phyloP scores from a whole-genome alignment of 495 filamentous ascomycete species.

The Penicillium parvum region DNA sequence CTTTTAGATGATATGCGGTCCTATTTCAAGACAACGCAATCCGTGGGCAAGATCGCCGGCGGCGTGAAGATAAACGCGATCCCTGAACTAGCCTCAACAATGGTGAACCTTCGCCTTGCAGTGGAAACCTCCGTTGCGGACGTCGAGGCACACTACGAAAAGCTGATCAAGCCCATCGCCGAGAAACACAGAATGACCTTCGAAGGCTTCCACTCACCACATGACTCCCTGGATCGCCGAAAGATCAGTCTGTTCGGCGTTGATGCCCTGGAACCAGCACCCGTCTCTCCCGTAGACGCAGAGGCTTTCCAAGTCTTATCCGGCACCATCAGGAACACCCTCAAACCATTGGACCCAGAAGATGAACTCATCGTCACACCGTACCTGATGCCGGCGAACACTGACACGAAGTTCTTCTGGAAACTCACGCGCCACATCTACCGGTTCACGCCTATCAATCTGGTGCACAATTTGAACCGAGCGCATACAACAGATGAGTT shows the following conservation, averaged over 20 bases:
- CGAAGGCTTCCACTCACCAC: conserved; percentile 37
- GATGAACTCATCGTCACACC: conserved; percentile 46
- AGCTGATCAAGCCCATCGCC: conserved; percentile 43
- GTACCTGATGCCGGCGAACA: conserved; percentile 60
- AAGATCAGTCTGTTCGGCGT: conserved; percentile 21
- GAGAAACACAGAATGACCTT: conserved; percentile 50
- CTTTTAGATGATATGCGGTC: conserved; percentile 8
- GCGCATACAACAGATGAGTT: conserved; percentile 52
- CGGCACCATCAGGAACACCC: conserved; percentile 51
- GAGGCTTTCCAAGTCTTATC: conserved; percentile 41
- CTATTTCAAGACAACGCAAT: conserved; percentile 20
- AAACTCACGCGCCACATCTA: conserved; percentile 53
- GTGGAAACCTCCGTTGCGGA: conserved; percentile 23
- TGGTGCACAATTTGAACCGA: conserved; percentile 29
- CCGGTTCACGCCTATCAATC: conserved; percentile 41
- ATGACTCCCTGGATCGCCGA: conserved; percentile 28
- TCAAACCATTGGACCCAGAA: conserved; percentile 43
- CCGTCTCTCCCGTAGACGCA: conserved; percentile 48
- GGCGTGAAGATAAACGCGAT: conserved; percentile 59
- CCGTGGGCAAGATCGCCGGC: conserved; percentile 49
- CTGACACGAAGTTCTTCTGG: conserved; percentile 60
- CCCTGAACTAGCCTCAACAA: conserved; percentile 47
- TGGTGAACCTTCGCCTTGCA: conserved; percentile 56
- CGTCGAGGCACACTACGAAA: conserved; percentile 36
- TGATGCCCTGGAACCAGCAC: conserved; percentile 40